phyloP scores from a whole-genome alignment of 1,139 yeast species.

The Geotrichum histeridarum region DNA sequence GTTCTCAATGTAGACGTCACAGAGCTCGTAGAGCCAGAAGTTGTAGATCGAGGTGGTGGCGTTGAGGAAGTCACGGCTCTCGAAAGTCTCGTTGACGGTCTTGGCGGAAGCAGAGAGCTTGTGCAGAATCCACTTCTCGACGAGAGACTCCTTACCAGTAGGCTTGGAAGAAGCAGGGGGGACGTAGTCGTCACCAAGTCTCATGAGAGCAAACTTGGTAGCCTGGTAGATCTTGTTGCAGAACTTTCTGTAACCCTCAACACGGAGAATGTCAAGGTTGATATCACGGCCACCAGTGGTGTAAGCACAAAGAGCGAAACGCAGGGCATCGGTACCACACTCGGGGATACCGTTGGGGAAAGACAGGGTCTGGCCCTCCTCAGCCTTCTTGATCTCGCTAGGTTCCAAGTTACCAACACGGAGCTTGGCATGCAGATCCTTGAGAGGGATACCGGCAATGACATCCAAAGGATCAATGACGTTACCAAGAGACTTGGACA shows the following conservation, averaged over 20 bases:
- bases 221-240: conserved; percentile 99
- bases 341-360: conserved; percentile 98
- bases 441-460: conserved; percentile 77
- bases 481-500: conserved; percentile 96
- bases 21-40: conserved; percentile 89
- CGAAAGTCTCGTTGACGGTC: conserved; percentile 60
- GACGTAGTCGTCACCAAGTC: conserved; percentile 79
- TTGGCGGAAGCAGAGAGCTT: conserved; percentile 69
- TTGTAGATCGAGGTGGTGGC: conserved; percentile 83
- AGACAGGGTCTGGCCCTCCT: conserved; percentile 78
- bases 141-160: conserved; percentile 82
- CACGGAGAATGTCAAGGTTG: conserved; percentile 91
- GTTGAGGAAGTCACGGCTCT: conserved; percentile 81
- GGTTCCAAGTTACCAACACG: conserved; percentile 82
- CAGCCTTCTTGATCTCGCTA: conserved; percentile 80
- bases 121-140: conserved; percentile 94
- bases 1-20: conserved; percentile 97
- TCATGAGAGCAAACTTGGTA: conserved; percentile 90
- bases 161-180: conserved; percentile 62
- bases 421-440: conserved; percentile 74
- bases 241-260: conserved; percentile 98
- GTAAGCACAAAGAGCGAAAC: conserved; percentile 97
- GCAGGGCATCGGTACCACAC: conserved; percentile 97
- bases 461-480: conserved; percentile 95
- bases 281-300: conserved; percentile 98